These are phyloP conservation scores for Phytopythium kandeliae DNA, from an alignment of 352 stramenopile species.

Conservation along the genomic window DNA sequence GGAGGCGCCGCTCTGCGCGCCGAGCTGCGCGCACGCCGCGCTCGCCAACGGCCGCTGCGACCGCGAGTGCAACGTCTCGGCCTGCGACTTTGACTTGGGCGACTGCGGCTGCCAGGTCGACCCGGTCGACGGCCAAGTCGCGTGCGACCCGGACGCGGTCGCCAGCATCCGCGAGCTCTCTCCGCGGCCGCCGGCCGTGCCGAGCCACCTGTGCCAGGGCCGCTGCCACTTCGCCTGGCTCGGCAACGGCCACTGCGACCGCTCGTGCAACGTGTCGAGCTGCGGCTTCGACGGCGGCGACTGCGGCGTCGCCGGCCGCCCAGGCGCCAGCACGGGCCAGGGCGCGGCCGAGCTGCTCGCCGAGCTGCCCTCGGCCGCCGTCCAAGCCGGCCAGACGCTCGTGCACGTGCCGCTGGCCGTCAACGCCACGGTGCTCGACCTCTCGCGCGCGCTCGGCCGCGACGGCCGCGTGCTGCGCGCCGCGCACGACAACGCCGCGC, in stretches of 20 bases:
- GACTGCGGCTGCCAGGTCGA: constrained; percentile 87
- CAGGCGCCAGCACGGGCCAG: background rate
- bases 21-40: constrained; percentile 63
- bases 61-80: constrained; percentile 79
- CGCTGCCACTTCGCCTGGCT: constrained; percentile 78
- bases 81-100: constrained; percentile 91
- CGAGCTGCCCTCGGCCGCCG: constrained; percentile 37
- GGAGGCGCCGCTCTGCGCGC: constrained; percentile 88
- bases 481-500: constrained; percentile 54
- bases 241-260: constrained; percentile 75
- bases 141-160: constrained; percentile 57
- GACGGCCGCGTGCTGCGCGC: constrained; percentile 51
- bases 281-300: constrained; percentile 86
- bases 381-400: constrained; percentile 49
- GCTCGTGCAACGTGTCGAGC: constrained; percentile 68
- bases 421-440: constrained; percentile 63
- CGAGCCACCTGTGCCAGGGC: constrained; percentile 61
- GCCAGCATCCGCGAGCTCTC: constrained; percentile 44
- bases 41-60: constrained; percentile 89
- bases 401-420: constrained; percentile 57
- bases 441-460: constrained; percentile 54
- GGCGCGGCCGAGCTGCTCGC: constrained; percentile 2
- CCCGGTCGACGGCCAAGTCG: constrained; percentile 31
- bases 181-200: constrained; percentile 37
- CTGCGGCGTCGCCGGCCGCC: constrained; percentile 30